Base-by-base conservation (phyloP, 306 rosid species). In the Quillaja saponaria region DNA sequence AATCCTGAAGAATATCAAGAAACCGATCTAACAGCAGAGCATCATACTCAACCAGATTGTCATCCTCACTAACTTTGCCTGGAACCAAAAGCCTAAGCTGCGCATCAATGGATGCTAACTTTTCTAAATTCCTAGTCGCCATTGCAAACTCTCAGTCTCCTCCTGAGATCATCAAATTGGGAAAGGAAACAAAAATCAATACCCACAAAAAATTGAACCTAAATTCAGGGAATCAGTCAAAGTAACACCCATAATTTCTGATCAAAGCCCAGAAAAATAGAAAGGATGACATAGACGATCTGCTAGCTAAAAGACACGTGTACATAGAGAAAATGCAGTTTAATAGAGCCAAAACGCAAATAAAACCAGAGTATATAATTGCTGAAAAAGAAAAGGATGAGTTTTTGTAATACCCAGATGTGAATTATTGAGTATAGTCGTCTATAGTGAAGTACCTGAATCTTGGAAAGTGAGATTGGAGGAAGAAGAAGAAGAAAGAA, bases 1-100 rank as follows among this genome's bases (percentile, higher is more conserved):
- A 85, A 82, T 94, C 96, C 49, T 94, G 96, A n/a, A 94, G 99
- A 74, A 94, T 89, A 59, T 94, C 99, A 66, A 94, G 87, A 65
- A 94, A 94, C 40, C 99, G 99, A 89, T 94, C 97, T 78, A 94
- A 55, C 50, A 89, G 82, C 41, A 94, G 56, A 64, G 99, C 99
- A 71, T 89, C 99, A 55, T 92, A 92, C 83, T 92, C 96, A 63
- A 92, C 61, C 65, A 92, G 81, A 64, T 94, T 86, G 64, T 94
- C 99, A 64, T 94, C 99, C 71, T 94, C 99, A 49, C 99, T 89
- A 53, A 94, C 97, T 84, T 80, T 89, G 8, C 78, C 77, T 0
- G 99, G 99, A 49, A 69, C 97, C 71, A 94, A 78, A 57, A 69
- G 86, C 69, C 99, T 76, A 50, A 94, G 91, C 74, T 94, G 99